Conservation (phyloP, 129 eudicot species). For the Glebionis coronaria region DNA sequence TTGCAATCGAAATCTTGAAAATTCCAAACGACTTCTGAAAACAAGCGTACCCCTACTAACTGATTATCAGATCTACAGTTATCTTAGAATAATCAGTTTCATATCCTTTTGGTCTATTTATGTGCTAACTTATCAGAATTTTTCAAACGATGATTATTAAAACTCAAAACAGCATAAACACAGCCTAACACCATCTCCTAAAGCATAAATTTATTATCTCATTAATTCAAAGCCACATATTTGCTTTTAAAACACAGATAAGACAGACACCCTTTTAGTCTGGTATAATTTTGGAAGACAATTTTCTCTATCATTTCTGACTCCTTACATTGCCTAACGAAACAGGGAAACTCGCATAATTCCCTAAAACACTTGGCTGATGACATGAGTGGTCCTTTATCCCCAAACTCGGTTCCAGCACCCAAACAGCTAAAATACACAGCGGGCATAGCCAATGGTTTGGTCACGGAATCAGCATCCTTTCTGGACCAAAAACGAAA, state of each 20-base stretch:
- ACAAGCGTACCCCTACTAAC: not conserved
- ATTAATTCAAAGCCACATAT: too few species aligned
- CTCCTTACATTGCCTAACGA: conserved; percentile 8
- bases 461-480: conserved; percentile 73
- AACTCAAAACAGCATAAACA: not conserved
- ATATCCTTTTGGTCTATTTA: not conserved
- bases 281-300: conserved; percentile 1
- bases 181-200: too few species aligned
- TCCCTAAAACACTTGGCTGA: conserved; percentile 68
- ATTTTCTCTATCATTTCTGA: not conserved
- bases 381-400: conserved; percentile 67
- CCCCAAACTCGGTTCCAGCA: conserved; percentile 87
- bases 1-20: not conserved
- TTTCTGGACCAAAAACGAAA: conserved; percentile 81
- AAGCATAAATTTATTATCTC: too few species aligned
- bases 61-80: not conserved
- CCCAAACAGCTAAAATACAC: conserved; percentile 93
- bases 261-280: not conserved
- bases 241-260: not conserved
- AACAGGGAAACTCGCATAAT: conserved; percentile 65
- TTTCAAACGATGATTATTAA: not conserved
- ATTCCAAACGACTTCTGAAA: not conserved
- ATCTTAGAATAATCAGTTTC: not conserved
- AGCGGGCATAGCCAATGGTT: conserved; percentile 84
- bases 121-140: not conserved